Conservation (phyloP, 2,329 filamentous ascomycete genomes). For the Cercospora citrullina region DNA sequence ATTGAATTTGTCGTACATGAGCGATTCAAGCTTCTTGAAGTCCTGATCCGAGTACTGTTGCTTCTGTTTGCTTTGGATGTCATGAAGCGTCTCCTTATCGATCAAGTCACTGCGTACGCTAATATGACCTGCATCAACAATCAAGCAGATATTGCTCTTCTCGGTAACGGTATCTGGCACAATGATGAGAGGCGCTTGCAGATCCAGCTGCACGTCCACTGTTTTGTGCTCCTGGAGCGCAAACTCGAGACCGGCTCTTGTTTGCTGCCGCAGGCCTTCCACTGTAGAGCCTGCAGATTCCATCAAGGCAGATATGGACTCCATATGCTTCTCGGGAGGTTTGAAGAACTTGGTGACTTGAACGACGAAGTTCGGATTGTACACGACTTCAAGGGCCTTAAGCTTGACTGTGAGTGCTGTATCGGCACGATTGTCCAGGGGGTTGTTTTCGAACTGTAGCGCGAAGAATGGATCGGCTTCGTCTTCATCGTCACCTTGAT, state of each 20-base stretch:
- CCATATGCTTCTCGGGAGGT: conserved; percentile 95
- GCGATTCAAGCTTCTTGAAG: conserved; percentile 78
- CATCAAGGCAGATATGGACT: conserved; percentile 93
- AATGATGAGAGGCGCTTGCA: conserved; percentile 94
- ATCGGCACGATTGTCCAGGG: conserved; percentile 87
- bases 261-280: conserved; percentile 91
- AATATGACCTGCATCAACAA: conserved; percentile 93
- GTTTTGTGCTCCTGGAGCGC: conserved; percentile 97
- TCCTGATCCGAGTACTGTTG: conserved; percentile 87
- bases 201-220: conserved; percentile 90
- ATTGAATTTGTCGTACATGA: conserved; percentile 97
- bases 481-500: conserved; percentile 48
- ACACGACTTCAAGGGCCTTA: conserved; percentile 94
- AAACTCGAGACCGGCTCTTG: conserved; percentile 91
- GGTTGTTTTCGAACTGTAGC: conserved; percentile 90
- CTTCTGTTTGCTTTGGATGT: conserved; percentile 87
- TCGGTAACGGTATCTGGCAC: conserved; percentile 89
- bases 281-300: conserved; percentile 94
- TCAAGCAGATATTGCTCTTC: conserved; percentile 79
- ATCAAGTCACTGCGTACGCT: conserved; percentile 93
- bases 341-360: conserved; percentile 94
- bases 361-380: conserved; percentile 91
- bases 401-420: conserved; percentile 86
- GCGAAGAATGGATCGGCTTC: conserved; percentile 82
- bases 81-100: conserved; percentile 82